Base-by-base conservation (phyloP, 2,329 filamentous ascomycete genomes). In the Arthrobotrys sphaeroides region DNA sequence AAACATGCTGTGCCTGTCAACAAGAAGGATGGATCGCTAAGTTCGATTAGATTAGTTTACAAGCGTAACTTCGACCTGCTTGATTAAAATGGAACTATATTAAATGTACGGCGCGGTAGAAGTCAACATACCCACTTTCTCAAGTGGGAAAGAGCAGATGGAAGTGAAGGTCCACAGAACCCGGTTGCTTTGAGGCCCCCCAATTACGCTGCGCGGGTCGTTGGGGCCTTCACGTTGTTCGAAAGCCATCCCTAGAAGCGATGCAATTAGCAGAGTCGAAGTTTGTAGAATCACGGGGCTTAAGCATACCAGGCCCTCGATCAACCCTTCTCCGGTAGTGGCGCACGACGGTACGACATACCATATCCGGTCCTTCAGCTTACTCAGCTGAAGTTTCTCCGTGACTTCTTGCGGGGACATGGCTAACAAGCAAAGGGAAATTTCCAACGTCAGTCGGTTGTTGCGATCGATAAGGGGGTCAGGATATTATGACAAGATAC, bases 291-390 rank as follows among this genome's bases (percentile, higher is more conserved):
- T 13, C 6, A 38, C 40, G 10, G 18, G 28, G 6, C n/a, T 60
- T 20, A 31, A 64, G 83, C 85, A 82, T 84, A 88, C 90, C 82
- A 95, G 84, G 79, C 92, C 92, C 83, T 94, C 91, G 79, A 93
- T 87, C 73, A 95, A 86, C 80, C 92, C 91, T 81, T 93, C 91
- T 73, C 91, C 91, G 16, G 90, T 91, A 28, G 90, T 94, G 64
- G 92, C 92, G 81, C 91, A 92, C 83, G 90, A 93, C 60, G 92
- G 91, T 80, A 92, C 47, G 77, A 94, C 91, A 82, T 91, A 93
- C 91, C 91, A 94, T 82, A 92, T 87, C 85, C 91, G 92, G 82
- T 94, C 91, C 84, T 91, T 93, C 79, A 94, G 86, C 82, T 91
- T 90, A 79, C 86, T 88, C 78, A 94, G 87, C 82, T 93, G 87